phyloP scores from a whole-genome alignment of 306 rosid species.

The Trifolium fragiferum region DNA sequence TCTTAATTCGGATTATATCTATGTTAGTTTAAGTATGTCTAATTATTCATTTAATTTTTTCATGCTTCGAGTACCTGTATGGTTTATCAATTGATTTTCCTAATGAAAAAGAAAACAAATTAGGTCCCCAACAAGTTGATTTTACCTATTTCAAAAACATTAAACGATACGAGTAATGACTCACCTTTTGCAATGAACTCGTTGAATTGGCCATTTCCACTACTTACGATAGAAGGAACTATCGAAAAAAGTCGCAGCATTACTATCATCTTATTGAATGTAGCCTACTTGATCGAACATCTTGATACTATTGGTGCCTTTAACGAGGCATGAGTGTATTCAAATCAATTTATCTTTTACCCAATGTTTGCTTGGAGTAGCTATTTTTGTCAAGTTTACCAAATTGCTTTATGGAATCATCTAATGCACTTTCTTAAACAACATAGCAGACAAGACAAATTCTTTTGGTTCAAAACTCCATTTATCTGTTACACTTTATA shows the following conservation, averaged over 20 bases:
- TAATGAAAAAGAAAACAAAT: background rate
- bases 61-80: background rate
- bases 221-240: too few species aligned
- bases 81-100: background rate
- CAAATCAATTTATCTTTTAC: constrained; percentile 6
- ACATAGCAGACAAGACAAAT: background rate
- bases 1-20: background rate
- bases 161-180: background rate
- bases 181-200: too few species aligned
- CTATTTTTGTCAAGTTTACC: constrained; percentile 1
- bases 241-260: too few species aligned
- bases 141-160: background rate
- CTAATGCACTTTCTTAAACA: background rate
- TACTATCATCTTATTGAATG: too few species aligned
- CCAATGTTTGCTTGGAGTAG: background rate
- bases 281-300: background rate
- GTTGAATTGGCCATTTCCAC: too few species aligned
- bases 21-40: background rate
- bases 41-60: background rate
- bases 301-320: background rate
- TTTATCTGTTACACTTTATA: background rate
- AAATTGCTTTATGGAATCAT: background rate
- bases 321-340: background rate
- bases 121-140: background rate
- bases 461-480: constrained; percentile 5